Base-by-base conservation (phyloP, 345 rosid genomes). In the Ceriops tagal region DNA sequence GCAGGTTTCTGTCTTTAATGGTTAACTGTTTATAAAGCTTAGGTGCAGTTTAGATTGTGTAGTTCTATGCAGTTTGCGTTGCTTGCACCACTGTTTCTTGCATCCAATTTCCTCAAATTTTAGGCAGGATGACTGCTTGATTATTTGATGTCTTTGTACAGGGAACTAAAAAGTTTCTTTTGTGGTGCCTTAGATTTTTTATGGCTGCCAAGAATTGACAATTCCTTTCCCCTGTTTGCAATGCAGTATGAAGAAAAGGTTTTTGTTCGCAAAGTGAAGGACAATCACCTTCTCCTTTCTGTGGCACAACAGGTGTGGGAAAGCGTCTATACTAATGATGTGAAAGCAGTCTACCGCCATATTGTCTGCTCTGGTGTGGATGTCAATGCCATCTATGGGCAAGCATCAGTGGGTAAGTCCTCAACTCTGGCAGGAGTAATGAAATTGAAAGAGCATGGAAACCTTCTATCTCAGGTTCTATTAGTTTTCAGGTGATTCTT, bases 181-280 rank as follows among this genome's bases (percentile, higher is more conserved):
- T 3, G 59, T 56, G 59, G 30, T 56, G 49, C 49, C 49, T 43
- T 18, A 21, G 59, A 22, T 10, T 27, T 56, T 11, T 56, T 11
- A 52, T 27, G 53, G 26, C 53, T 15, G 55, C 32, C 34, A 26
- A n/a, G 15, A 56, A 35, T 62, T 71, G 70, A 76, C 18, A 3
- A 26, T 73, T 73, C 53, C 63, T 37, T 56, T 56, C 28, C 28
- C 16, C 19, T 27, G 24, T 22, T 49, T 71, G 72, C 6, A 53
- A 35, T 82, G 64, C 89, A 89, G 96, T 89, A 87, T 63, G 77
- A 82, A 66, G 91, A 87, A 71, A 87, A 86, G 74, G 57, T 78
- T 24, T 87, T 87, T 72, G 83, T 86, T 61, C 72, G 65, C 58
- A 83, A 78, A 81, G 75, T 53, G 57, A 80, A 68, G 78, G 89